Evolutionary conservation across 2,329 filamentous ascomycete genomes (phyloP), one percentile per base, ranked within the genome.

Genomic region (Xylariales sp.): DNA sequence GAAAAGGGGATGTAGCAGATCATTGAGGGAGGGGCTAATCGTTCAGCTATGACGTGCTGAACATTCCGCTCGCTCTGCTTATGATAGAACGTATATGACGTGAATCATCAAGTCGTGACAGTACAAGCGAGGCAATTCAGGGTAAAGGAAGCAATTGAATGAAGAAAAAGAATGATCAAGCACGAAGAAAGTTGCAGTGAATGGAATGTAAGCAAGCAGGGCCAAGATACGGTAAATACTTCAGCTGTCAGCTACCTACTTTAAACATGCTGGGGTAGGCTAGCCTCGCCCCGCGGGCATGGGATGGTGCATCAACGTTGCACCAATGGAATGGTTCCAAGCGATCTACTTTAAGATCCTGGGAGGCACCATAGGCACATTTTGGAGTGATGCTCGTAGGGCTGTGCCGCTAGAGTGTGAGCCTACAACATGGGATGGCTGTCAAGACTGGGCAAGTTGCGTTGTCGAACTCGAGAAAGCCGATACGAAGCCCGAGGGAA

Each of bases 251-350:
- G 24, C 24, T 8, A 27, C n/a, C 8, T n/a, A 27, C 8, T 8
- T n/a, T n/a, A n/a, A n/a, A n/a, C n/a, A n/a, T n/a, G n/a, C 9
- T 7, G 7, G 14, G 9, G 9, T 14, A 32, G 15, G 29, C 29
- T 31, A 36, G 33, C 19, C 21, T 27, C 24, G 24, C 24, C 24
- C 24, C 24, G 33, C 16, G 21, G 16, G 12, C 33, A 15, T 14
- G 33, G 33, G 16, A 21, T 36, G 16, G 31, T 15, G 28, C 20
- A 18, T 21, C 19, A 25, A 18, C 22, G 35, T 38, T 39, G 14
- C 37, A 39, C 27, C 37, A 39, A 15, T 39, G 37, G 37, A 16
- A 18, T 19, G 37, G 37, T 39, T 31, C 37, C 20, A 21, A 22
- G 35, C 28, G 14, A n/a, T 25, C 11, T n/a, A 16, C 18, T 12